Evolutionary conservation across 192 early-diverging fungal genomes (phyloP).

Genomic region (Podila clonocystis): DNA sequence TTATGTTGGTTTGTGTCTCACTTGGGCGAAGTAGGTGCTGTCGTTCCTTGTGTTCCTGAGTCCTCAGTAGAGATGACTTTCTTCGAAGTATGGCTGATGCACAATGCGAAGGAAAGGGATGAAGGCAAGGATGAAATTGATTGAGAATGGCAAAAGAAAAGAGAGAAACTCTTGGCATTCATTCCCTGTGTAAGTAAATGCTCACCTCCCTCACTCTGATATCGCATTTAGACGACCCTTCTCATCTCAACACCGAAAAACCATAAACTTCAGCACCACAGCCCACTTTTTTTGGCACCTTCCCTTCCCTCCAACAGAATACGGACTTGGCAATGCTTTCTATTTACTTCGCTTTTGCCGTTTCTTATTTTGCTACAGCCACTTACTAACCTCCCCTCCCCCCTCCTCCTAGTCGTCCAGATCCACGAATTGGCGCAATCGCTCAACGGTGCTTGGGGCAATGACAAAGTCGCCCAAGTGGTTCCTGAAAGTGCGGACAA

Average conservation of each 20-base stretch:
- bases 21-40: neutral
- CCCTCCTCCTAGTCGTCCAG: slow-evolving; percentile 41
- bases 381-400: neutral
- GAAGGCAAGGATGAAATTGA: neutral
- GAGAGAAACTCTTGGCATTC: neutral
- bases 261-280: no score
- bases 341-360: neutral
- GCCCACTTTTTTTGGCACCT: no score
- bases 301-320: no score
- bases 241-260: no score
- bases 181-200: neutral
- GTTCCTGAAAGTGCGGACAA: slow-evolving; percentile 25
- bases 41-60: neutral
- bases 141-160: neutral
- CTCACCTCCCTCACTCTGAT: neutral
- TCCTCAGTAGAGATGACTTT: neutral
- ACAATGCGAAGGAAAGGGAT: neutral
- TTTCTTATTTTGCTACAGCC: neutral
- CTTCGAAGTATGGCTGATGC: neutral
- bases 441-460: slow-evolving; percentile 14
- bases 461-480: slow-evolving; percentile 27
- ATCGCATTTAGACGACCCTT: neutral
- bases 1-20: neutral
- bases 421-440: slow-evolving; percentile 29
- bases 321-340: neutral